A percentile compares a stretch with the other conserved stretches of the same genome.
Evolutionary conservation across 495 filamentous ascomycete genomes (phyloP).

Genomic region (Talaromyces liani): DNA sequence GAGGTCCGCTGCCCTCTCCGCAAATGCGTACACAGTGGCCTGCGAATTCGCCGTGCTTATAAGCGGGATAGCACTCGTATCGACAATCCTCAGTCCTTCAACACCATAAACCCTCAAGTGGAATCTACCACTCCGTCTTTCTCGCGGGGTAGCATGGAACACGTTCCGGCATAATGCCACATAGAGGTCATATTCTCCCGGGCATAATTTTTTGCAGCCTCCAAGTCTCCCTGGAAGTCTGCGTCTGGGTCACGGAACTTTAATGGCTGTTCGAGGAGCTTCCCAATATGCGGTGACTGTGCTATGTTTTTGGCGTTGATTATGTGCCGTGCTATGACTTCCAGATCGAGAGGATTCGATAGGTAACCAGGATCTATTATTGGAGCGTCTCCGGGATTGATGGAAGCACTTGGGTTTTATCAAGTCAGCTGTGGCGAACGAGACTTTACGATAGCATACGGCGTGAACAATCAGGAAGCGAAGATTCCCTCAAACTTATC

Average conservation of each 20-base stretch:
- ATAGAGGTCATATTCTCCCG: conserved; percentile 9
- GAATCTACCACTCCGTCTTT: conserved; percentile 42
- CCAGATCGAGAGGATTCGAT: conserved; percentile 25
- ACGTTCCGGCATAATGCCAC: conserved; percentile 31
- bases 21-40: conserved; percentile 28
- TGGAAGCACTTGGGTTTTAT: conserved; percentile 7
- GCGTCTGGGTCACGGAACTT: no score
- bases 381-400: conserved; percentile 11
- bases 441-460: no score
- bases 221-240: no score
- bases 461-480: neutral
- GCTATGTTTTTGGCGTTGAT: neutral
- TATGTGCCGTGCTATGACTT: conserved; percentile 32
- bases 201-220: no score
- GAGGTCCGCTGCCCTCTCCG: conserved; percentile 35
- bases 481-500: neutral
- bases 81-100: conserved; percentile 25
- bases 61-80: conserved; percentile 31
- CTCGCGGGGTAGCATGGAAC: conserved; percentile 45
- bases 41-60: conserved; percentile 26
- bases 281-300: no score
- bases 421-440: neutral
- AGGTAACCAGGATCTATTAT: conserved; percentile 18
- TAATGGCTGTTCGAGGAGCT: no score
- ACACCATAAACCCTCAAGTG: conserved; percentile 26